phyloP scores from a whole-genome alignment of 139 green algal genomes.

The Asterochloris erici region DNA sequence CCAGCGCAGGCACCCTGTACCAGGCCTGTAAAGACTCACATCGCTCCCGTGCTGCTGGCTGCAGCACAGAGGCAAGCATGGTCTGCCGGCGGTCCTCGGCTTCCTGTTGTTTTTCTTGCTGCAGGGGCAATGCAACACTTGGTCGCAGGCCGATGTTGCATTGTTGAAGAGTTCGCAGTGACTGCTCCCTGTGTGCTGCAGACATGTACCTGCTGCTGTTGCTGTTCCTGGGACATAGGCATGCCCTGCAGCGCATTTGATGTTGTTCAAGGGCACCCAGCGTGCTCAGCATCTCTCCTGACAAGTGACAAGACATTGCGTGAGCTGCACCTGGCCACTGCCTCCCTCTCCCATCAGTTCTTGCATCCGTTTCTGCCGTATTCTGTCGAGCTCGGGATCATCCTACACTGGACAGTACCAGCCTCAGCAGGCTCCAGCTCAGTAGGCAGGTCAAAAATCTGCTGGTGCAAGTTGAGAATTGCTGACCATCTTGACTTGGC shows the following conservation, averaged over 20 bases:
- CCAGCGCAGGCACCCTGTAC: background rate
- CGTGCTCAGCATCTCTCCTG: background rate
- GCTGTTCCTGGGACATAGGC: constrained; percentile 15
- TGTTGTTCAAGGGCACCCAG: background rate
- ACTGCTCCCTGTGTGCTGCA: background rate
- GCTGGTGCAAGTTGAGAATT: too few species aligned
- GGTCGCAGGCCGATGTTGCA: background rate
- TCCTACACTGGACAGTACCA: constrained; percentile 15
- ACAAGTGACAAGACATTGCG: background rate
- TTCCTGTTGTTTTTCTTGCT: constrained; percentile 35
- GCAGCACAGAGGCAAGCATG: constrained; percentile 78
- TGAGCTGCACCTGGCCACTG: background rate
- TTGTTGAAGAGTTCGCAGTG: background rate
- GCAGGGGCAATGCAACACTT: background rate
- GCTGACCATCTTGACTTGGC: too few species aligned
- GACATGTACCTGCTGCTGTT: constrained; percentile 15
- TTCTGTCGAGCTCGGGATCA: constrained; percentile 79
- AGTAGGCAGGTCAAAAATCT: too few species aligned
- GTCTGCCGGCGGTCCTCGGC: constrained; percentile 71
- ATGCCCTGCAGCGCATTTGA: background rate
- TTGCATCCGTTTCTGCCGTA: constrained; percentile 78
- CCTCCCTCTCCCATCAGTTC: constrained; percentile 64
- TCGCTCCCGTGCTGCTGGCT: constrained; percentile 71
- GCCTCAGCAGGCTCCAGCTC: too few species aligned
- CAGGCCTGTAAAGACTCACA: constrained; percentile 42